Base-by-base conservation (phyloP, 176 grass and related monocot species). In the Phragmites australis region DNA sequence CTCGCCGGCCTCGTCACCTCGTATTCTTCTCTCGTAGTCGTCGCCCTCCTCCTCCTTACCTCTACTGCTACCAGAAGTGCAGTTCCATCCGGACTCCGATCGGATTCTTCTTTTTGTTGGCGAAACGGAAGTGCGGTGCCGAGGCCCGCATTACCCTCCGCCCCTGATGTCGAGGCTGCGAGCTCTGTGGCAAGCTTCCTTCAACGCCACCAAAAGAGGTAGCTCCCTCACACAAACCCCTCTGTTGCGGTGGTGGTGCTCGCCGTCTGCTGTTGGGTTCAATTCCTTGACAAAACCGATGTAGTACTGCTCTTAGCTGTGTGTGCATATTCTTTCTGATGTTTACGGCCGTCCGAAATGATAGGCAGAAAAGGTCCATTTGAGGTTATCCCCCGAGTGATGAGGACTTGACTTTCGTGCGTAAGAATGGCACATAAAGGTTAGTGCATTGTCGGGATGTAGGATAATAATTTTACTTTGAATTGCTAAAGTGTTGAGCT, bases 201-300 rank as follows among this genome's bases (percentile, higher is more conserved):
- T 94, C 53, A 89, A 81, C 68, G 86, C 92, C 52, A 91, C 89
- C 18, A 94, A 79, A 81, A 70, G 86, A 91, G 92, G 92, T 91
- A 88, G 40, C 39, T 75, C 18, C 51, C 52, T 62, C 6, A 21
- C 17, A 42, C 46, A 70, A 22, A 22, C 41, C 50, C 26, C 9
- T 55, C 17, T 79, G 34, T 50, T 66, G 58, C 2, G 49, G 14
- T 54, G 13, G 58, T 2, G 49, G 14, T 54, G 13, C 23, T 63
- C 6, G 22, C 11, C 19, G 27, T 30, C 44, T 81, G 30, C 37
- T 75, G 19, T 19, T 27, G 44, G 46, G 9, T 82, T 25, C 70
- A 25, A 76, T 61, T 77, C 17, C 80, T 81, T 30, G 26, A 69
- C 30, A 22, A 39, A 53, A 62, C 23, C 49, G n/a, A 10, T 6